Evolutionary conservation across 805 yeast species (phyloP), one percentile per base, ranked within the genome.

Genomic region (Lachancea lanzarotensis): DNA sequence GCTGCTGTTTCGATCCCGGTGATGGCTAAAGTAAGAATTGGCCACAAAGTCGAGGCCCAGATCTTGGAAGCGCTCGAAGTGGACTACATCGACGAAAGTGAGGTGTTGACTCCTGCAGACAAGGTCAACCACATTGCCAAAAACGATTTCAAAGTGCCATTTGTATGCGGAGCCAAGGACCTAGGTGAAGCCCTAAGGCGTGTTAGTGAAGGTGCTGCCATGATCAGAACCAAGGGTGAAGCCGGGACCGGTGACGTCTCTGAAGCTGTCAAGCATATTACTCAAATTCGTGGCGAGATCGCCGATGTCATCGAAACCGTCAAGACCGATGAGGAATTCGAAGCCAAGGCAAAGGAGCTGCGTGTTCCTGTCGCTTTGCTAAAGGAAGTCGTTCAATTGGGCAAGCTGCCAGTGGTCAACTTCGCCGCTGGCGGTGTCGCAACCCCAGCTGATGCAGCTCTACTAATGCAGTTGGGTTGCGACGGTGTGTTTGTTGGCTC

Each of bases 401-500:
- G 86, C 27, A 77, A 78, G 56, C 72, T 84, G 49, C 90, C 90
- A 1, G 95, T 84, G 36, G 93, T 85, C 45, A 84, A 83, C 68
- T 84, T 84, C 59, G 91, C 93, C 34, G 93, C 93, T 25, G 95
- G 95, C 35, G 95, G 95, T 47, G 82, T 84, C 42, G 93, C 95
- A 9, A 82, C 95, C 11, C 95, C 95, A 29, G 81, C 90, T 8
- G 95, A 84, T 63, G 95, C 95, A 20, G 93, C 93, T 17, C 67
- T 85, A 51, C 79, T 86, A 64, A 84, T 85, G 88, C 83, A 81
- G 59, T 66, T 81, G 49, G 88, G 88, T n/a, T 79, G 84, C 56
- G 88, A 82, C 59, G 88, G 88, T 49, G 84, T 82, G 26, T 82
- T 82, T 55, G 88, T 81, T 22, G 87, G 87, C 16, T 80, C 87